Evolutionary conservation across 495 filamentous ascomycete genomes (phyloP).

Genomic region (Aspergillus carlsbadensis): DNA sequence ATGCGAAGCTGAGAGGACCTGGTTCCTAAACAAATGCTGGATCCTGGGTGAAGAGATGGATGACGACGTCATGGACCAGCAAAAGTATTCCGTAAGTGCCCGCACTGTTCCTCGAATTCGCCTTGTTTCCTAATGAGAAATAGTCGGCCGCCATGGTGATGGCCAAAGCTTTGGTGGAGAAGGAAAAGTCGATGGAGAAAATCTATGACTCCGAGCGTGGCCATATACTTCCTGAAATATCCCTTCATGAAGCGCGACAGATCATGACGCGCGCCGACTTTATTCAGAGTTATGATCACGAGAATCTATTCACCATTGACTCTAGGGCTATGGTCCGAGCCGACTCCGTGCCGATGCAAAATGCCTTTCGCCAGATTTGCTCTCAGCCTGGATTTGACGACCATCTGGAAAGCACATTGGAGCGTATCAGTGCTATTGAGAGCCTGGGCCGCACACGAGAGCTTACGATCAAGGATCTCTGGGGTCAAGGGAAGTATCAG

Average conservation of each 20-base stretch:
- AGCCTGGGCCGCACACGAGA: slow-evolving; percentile 89
- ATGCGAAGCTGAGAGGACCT: slow-evolving; percentile 78
- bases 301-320: slow-evolving; percentile 95
- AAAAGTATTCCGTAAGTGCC: slow-evolving; percentile 79
- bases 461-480: slow-evolving; percentile 81
- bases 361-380: slow-evolving; percentile 83
- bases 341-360: slow-evolving; percentile 79
- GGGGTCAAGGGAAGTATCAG: slow-evolving; percentile 76
- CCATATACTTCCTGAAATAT: slow-evolving; percentile 77
- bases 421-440: slow-evolving; percentile 87
- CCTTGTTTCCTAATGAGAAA: slow-evolving; percentile 10
- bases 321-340: slow-evolving; percentile 78
- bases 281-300: slow-evolving; percentile 85
- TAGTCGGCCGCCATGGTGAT: slow-evolving; percentile 91
- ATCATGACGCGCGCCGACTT: slow-evolving; percentile 97
- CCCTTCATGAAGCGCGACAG: slow-evolving; percentile 80
- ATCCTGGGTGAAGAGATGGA: slow-evolving; percentile 93
- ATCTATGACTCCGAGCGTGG: slow-evolving; percentile 63
- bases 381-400: slow-evolving; percentile 69
- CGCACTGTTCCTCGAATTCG: background rate
- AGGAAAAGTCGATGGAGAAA: slow-evolving; percentile 63
- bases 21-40: slow-evolving; percentile 94
- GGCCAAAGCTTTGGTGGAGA: slow-evolving; percentile 82
- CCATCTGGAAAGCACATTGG: slow-evolving; percentile 76
- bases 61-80: slow-evolving; percentile 98